Evolutionary conservation across 495 filamentous ascomycete genomes (phyloP), one percentile per base, ranked within the genome.

Genomic region (Aspergillus coremiiformis): DNA sequence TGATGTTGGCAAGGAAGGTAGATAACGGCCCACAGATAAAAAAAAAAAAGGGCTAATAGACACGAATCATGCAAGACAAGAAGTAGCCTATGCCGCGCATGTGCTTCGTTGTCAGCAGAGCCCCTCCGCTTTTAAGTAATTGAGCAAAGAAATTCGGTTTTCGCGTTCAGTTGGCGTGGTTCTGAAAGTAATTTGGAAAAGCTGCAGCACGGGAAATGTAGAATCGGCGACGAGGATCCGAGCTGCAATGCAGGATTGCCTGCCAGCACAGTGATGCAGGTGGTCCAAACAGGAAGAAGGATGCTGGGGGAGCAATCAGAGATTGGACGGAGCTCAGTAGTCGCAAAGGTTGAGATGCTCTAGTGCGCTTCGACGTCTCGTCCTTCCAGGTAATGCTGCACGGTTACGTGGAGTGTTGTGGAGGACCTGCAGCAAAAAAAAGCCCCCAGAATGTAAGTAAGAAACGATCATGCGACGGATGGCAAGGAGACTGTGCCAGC

Each of bases 251-350:
- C 59, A 61, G 59, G 55, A 61, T 66, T 66, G 66, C 62, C 64
- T 68, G 70, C 66, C 68, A 70, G 57, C 67, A 60, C 67, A 73
- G 64, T 65, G 59, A 69, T 70, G 70, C 70, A 73, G 62, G 61
- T 53, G 61, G 61, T 72, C 70, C 53, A 69, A 73, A 69, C 50
- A 39, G 70, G 70, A 67, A 73, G 49, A 55, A 68, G 57, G 46
- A 51, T 48, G 39, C 32, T 22, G 23, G 54, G 44, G 49, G 61
- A 66, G 56, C 57, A 69, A 69, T 70, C 64, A 61, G 69, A 55
- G 66, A 64, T 57, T 61, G 63, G 57, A 52, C 60, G 61, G 62
- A 68, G 58, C 53, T 52, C 27, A 53, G 42, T 49, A 48, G 43
- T 60, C 56, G 65, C 62, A 58, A 65, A 66, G 60, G 63, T 64